Evolutionary conservation across 495 filamentous ascomycete species (phyloP), one percentile per base, ranked within the genome.

Genomic region (Penicillium nucicola): DNA sequence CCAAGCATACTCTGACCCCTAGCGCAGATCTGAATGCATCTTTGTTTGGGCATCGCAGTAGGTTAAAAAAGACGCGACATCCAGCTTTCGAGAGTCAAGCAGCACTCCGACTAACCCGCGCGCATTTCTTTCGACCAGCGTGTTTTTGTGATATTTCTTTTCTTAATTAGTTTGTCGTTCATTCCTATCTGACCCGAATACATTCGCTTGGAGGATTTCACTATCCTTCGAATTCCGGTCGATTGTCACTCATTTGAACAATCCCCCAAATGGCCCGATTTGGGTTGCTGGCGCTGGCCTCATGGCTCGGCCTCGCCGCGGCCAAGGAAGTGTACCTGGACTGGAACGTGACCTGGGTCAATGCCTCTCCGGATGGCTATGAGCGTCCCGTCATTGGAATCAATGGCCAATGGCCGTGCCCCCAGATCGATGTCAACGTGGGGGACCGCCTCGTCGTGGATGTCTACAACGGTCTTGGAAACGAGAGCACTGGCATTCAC

Each of bases 331-430:
- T 70, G 11, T 43, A 62, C 52, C 52, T 64, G 52, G 74, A 92
- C 60, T 95, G 89, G 75, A 84, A 89, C 57, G 76, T 93, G 52
- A 78, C 79, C 32, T 96, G 91, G 91, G 83, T 91, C 17, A 84
- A 77, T 48, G 83, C 87, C 13, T 87, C 90, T 56, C 91, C 91
- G 2, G 91, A 96, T 72, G 86, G 84, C 15, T 78, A 79, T 43
- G 71, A 80, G 14, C 79, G 90, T 12, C 83, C 82, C 9, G 80
- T 80, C 1, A 95, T 95, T 62, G 87, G 88, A 45, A 90, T 93
- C 76, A 95, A 95, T 57, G 79, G 78, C 2, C 67, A 88, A 77
- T 93, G 87, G 88, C 89, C 89, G 1, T 72, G 84, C 42, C 89
- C 87, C 4, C 69, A 72, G 34, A 84, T 92, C 25, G 78, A 82